Conservation (phyloP, 768 basidiomycete genomes). For the Tulasnella sp. region DNA sequence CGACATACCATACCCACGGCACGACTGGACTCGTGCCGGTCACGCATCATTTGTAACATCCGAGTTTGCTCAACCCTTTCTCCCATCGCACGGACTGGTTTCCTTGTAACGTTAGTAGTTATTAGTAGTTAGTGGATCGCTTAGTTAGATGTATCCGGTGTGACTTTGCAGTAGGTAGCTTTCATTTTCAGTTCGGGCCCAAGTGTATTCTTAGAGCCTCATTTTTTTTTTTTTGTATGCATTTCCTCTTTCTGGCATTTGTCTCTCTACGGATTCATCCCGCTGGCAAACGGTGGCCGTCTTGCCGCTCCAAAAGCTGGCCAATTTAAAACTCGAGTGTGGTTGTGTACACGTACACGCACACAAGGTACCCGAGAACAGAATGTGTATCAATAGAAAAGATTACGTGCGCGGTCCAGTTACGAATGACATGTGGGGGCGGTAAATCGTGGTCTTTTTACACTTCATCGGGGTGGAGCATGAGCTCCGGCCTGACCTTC, state of each 20-base stretch:
- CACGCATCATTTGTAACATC: too few species aligned
- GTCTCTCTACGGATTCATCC: not conserved
- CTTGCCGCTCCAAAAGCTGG: not conserved
- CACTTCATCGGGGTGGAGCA: constrained; percentile 64
- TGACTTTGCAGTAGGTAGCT: too few species aligned
- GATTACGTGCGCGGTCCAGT: not conserved
- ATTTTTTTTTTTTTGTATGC: too few species aligned
- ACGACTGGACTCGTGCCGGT: not conserved
- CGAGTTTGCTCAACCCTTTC: too few species aligned
- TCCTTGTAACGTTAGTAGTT: too few species aligned
- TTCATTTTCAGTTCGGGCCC: too few species aligned
- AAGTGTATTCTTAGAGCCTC: too few species aligned
- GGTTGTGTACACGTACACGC: not conserved
- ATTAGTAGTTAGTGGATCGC: too few species aligned
- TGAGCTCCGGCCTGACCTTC: constrained; percentile 87
- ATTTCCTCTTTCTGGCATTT: not conserved
- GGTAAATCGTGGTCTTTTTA: not conserved
- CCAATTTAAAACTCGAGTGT: not conserved
- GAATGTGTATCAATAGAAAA: not conserved
- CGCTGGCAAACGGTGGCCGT: not conserved
- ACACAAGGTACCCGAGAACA: not conserved
- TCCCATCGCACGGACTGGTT: too few species aligned
- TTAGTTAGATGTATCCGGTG: too few species aligned
- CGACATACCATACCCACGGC: not conserved
- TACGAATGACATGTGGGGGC: not conserved